Base-by-base conservation (phyloP, 495 filamentous ascomycete species). In the Aspergillus panamensis region DNA sequence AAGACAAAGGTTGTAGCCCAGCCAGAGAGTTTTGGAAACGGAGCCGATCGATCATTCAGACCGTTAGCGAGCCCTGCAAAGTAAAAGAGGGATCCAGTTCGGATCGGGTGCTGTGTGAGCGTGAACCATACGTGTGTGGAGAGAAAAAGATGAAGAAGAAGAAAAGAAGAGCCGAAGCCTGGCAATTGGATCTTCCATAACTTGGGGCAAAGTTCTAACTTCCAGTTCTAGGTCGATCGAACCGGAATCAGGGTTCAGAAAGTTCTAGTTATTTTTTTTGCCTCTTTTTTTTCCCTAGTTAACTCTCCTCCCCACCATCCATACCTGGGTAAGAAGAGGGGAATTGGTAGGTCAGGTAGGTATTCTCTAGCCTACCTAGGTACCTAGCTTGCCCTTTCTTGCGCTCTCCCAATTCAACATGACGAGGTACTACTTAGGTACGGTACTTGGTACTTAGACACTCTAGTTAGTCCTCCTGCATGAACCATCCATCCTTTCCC, bases 21-120 rank as follows among this genome's bases (percentile, higher is more conserved):
- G n/a, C n/a, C n/a, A 10, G 47, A 49, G 21, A 30, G 29, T 30
- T 25, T 25, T 25, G 25, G 20, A 16, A 13, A 29, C 4, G 47
- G 25, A 20, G 43, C 31, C 31, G 53, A 49, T 49, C 44, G 32
- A 17, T 47, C 54, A n/a, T 57, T 48, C 44, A 21, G 47, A 39
- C 43, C 54, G 54, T 57, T 57, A 57, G 31, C 45, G 54, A 57
- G 37, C n/a, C 5, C 42, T 55, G 53, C n/a, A 42, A 55, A 55
- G 30, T 29, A 39, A 44, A 20, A 13, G n/a, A 49, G n/a, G 47
- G 29, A 19, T 29, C 10, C 25, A 49, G 47, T 19, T 49, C 13
- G 47, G 47, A 31, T n/a, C 14, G 14, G 25, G 5, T 25, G 25
- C 25, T 5, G 25, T 25, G 25, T 25, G 25, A 25, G 25, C 25